These are phyloP conservation scores for Aspergillus haitiensis DNA, from an alignment of 495 filamentous ascomycete species.

Conservation along the genomic window DNA sequence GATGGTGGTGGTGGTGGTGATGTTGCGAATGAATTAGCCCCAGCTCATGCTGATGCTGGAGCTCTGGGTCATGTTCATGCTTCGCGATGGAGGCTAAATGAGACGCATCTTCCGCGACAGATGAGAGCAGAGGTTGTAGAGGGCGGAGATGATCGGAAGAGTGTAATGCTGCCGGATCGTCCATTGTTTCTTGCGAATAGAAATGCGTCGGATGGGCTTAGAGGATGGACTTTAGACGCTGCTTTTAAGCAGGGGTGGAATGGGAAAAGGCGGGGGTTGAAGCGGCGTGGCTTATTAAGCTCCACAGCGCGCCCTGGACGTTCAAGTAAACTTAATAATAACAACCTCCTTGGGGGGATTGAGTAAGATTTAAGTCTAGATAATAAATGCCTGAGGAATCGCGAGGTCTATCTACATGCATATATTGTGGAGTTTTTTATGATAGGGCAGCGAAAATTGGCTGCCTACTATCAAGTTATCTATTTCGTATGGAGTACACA, in stretches of 20 bases:
- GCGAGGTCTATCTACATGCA: no score
- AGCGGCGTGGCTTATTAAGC: conserved; percentile 22
- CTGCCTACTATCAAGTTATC: background rate
- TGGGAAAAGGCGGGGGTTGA: conserved; percentile 25
- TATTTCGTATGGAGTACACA: background rate
- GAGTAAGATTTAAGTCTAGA: no score
- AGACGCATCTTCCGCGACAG: conserved; percentile 29
- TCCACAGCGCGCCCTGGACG: background rate
- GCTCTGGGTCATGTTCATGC: background rate
- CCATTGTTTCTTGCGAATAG: conserved; percentile 4
- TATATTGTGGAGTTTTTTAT: background rate
- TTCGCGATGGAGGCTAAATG: conserved; percentile 22
- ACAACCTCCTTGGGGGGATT: no score
- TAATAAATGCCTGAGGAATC: no score
- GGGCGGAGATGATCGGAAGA: conserved; percentile 21
- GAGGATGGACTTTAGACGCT: conserved; percentile 18
- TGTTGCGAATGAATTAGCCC: background rate
- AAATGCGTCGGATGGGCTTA: conserved; percentile 1
- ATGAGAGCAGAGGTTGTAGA: conserved; percentile 24
- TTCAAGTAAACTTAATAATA: background rate
- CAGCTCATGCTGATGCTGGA: conserved; percentile 18
- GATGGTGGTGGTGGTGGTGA: conserved; percentile 15
- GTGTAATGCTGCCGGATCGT: conserved; percentile 18
- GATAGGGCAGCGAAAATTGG: background rate
- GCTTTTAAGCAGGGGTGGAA: conserved; percentile 22